A percentile compares a stretch with the other conserved stretches of the same genome.
Conservation (phyloP, 1,139 yeast species). For the Candida buenavistaensis region DNA sequence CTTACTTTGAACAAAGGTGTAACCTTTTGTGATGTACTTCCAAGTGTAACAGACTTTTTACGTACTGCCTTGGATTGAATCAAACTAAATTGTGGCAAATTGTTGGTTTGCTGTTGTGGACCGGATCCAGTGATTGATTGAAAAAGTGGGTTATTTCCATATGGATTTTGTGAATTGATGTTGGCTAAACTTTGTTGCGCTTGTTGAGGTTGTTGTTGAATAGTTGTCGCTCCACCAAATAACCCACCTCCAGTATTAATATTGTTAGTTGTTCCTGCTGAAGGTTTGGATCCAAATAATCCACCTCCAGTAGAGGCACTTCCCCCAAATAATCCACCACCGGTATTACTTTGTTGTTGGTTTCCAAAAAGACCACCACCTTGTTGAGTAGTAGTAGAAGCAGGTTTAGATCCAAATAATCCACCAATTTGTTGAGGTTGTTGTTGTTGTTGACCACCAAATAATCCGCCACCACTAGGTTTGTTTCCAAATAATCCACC, state of each 20-base stretch:
- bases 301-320: constrained; percentile 23
- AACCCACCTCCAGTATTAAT: constrained; percentile 23
- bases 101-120: constrained; percentile 16
- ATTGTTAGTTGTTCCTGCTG: constrained; percentile 13
- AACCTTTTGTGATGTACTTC: constrained; percentile 59
- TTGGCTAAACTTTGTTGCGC: constrained; percentile 38
- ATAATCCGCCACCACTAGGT: constrained; percentile 22
- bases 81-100: constrained; percentile 53
- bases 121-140: constrained; percentile 35
- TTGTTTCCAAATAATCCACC: constrained; percentile 35
- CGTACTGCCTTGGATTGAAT: constrained; percentile 38
- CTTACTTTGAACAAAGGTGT: constrained; percentile 45
- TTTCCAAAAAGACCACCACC: constrained; percentile 28
- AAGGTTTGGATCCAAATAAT: constrained; percentile 27
- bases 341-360: constrained; percentile 10
- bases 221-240: constrained; percentile 30
- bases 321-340: constrained; percentile 41
- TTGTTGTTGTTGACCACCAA: constrained; percentile 27
- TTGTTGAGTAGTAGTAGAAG: constrained; percentile 14
- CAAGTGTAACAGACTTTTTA: constrained; percentile 56
- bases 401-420: constrained; percentile 19
- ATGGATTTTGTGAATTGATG: constrained; percentile 64
- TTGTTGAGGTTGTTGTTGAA: constrained; percentile 20
- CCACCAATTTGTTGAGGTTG: constrained; percentile 14
- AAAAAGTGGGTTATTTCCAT: constrained; percentile 69